Conservation (phyloP, 1,284 basidiomycete genomes). For the Cryptococcus amylolentus region DNA sequence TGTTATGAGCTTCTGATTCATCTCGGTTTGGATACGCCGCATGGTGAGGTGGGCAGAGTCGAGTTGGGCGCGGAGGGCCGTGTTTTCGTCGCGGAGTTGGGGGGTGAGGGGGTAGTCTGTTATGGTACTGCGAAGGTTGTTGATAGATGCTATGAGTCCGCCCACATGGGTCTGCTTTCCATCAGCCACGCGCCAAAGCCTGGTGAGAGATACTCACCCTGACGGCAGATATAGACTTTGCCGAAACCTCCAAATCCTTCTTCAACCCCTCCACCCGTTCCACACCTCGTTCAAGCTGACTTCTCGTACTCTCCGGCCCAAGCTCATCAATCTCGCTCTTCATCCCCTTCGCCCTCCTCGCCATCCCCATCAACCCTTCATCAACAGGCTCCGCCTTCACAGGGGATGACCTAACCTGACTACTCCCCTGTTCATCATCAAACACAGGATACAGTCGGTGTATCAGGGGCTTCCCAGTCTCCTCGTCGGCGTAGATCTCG, state of each 20-base stretch:
- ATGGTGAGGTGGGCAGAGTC: too few relatives aligned
- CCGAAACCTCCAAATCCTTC: constrained; percentile 17
- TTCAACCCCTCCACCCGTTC: constrained; percentile 16
- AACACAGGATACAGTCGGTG: constrained; percentile 40
- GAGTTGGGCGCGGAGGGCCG: too few relatives aligned
- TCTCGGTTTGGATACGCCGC: too few relatives aligned
- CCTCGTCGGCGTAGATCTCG: constrained; percentile 34
- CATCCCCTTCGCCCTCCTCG: constrained; percentile 29
- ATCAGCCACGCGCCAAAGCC: background rate
- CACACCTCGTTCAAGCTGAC: constrained; percentile 23
- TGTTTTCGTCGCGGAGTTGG: constrained; percentile 8
- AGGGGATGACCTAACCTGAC: constrained; percentile 8
- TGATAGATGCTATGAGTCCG: constrained; percentile 25
- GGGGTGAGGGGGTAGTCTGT: constrained; percentile 24
- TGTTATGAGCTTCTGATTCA: background rate
- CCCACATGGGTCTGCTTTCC: constrained; percentile 28
- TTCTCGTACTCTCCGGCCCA: constrained; percentile 17
- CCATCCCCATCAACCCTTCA: constrained; percentile 25
- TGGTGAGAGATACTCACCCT: constrained; percentile 23
- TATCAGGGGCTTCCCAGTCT: constrained; percentile 29
- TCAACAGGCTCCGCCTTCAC: background rate
- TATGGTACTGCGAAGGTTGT: constrained; percentile 20
- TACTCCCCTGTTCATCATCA: constrained; percentile 8
- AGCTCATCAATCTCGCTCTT: constrained; percentile 22
- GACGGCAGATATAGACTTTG: constrained; percentile 26